These are phyloP conservation scores for Heliocybe sulcata DNA, from an alignment of 1,284 basidiomycete genomes.

Conservation along the genomic window DNA sequence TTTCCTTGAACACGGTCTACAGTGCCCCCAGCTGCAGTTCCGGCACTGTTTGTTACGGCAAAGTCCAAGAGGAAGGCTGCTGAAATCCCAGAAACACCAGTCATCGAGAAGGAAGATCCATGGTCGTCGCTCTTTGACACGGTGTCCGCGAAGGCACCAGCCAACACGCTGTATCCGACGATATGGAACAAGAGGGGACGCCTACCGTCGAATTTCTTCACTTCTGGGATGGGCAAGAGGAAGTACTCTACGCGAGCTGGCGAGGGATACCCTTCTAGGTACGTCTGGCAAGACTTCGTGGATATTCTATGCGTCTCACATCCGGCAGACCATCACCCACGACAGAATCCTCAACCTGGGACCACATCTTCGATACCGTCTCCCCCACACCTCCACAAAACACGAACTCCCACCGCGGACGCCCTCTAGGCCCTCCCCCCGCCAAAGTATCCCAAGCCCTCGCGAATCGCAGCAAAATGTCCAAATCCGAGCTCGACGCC, in stretches of 20 bases:
- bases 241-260: not conserved
- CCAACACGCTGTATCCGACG: not conserved
- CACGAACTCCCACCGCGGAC: slow-evolving; percentile 6
- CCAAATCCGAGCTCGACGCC: slow-evolving; percentile 52
- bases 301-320: not conserved
- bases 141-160: not conserved
- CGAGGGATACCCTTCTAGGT: not conserved
- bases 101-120: not conserved
- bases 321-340: not conserved
- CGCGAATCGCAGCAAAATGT: slow-evolving; percentile 52
- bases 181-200: not conserved
- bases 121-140: not conserved
- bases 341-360: slow-evolving; percentile 37
- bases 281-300: not conserved
- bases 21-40: not conserved
- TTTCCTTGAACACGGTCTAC: not conserved
- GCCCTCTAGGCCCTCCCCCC: not conserved
- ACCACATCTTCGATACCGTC: slow-evolving; percentile 44
- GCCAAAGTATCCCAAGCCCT: slow-evolving; percentile 1
- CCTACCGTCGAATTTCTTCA: not conserved
- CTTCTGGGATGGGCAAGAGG: not conserved
- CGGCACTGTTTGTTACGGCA: not conserved
- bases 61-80: not conserved
- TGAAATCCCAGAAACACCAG: not conserved
- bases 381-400: slow-evolving; percentile 19